A percentile compares a stretch with the other conserved stretches of the same genome.
Conservation (phyloP, 2,329 filamentous ascomycete genomes). For the Penicillium thymicola region DNA sequence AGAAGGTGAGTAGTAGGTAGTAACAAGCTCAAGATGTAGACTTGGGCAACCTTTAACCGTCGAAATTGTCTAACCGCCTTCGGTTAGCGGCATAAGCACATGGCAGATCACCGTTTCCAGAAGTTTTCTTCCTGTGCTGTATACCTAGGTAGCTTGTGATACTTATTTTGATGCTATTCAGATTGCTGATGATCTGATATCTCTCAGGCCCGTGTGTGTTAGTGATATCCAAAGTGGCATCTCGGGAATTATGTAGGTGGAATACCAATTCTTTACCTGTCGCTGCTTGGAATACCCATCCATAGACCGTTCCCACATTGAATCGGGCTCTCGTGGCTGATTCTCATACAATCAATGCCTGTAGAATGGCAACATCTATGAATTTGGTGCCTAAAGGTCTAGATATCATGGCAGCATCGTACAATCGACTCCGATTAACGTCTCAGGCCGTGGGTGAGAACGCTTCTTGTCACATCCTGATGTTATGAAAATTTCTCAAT, state of each 20-base stretch:
- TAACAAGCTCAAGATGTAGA: neutral
- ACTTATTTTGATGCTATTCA: neutral
- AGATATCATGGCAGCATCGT: neutral
- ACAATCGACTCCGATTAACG: neutral
- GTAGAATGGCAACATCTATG: neutral
- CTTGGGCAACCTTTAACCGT: neutral
- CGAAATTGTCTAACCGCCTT: neutral
- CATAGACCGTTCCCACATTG: neutral
- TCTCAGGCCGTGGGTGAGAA: neutral
- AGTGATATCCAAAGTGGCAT: no score
- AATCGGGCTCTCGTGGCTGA: neutral
- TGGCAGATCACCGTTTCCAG: neutral
- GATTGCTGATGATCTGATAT: neutral
- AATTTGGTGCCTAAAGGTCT: neutral
- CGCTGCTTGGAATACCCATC: neutral
- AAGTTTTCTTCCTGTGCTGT: neutral
- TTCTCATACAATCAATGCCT: neutral
- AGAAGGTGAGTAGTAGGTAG: neutral
- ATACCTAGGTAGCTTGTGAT: no score
- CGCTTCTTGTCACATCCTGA: neutral
- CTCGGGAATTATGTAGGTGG: neutral
- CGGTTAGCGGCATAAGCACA: constrained; percentile 1
- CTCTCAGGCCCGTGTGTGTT: accelerated
- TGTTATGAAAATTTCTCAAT: neutral
- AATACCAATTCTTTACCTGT: neutral